Base-by-base conservation (phyloP, 495 filamentous ascomycete genomes). In the Talaromyces proteolyticus region DNA sequence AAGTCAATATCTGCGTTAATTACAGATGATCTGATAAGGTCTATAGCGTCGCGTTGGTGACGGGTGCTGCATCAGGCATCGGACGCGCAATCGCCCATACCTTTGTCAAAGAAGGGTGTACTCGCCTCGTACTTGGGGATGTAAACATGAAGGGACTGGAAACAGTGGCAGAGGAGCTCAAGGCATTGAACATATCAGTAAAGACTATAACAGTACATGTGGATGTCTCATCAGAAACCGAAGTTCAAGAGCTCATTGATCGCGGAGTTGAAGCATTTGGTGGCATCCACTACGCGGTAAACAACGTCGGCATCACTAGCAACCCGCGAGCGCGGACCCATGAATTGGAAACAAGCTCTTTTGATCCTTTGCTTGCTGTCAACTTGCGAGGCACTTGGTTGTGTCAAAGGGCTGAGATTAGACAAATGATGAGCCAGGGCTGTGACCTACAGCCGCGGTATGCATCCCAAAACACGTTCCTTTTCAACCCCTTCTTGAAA, bases 281-380 rank as follows among this genome's bases (percentile, higher is more conserved):
- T 14, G 57, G 74, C 20, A 66, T 82, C 16, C 78, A 83, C 44
- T 75, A 81, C 18, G 52, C 78, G 0, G 62, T 81, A 24, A 74
- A 77, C 51, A 74, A 75, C 18, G 69, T 70, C 11, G 79, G 70
- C 0, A 56, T 66, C 1, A 41, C 44, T 29, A n/a, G n/a, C n/a
- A n/a, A n/a, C n/a, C n/a, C n/a, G n/a, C n/a, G n/a, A n/a, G n/a
- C n/a, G n/a, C n/a, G 59, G 62, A 6, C 44, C 23, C 0, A 44
- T 63, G 0, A 65, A 72, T n/a, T 76, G 69, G 62, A 53, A 62
- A 42, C 63, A 62, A 26, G 67, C 76, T n/a, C n/a, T n/a, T n/a
- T n/a, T n/a, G n/a, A n/a, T n/a, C n/a, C n/a, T n/a, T n/a, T n/a
- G 1, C 57, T 73, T 6, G 58, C 57, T 40, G 57, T 79, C 24